phyloP scores from a whole-genome alignment of 2,329 filamentous ascomycete genomes.

The Neofusicoccum ribis region DNA sequence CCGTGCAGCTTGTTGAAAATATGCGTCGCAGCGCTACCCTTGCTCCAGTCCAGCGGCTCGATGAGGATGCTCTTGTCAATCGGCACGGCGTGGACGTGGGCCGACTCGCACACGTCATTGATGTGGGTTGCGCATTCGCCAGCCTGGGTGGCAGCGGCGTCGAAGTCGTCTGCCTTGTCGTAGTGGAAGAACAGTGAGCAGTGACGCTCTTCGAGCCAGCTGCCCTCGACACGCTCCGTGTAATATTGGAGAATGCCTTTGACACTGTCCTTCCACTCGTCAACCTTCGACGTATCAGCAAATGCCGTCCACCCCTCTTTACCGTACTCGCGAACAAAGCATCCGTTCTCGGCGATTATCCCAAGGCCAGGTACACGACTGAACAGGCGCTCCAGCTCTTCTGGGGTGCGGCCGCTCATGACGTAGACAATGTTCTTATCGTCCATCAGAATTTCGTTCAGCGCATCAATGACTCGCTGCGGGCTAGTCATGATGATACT shows the following conservation, averaged over 20 bases:
- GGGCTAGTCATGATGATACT: slow-evolving; percentile 85
- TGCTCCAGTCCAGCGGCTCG: slow-evolving; percentile 83
- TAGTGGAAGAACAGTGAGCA: slow-evolving; percentile 92
- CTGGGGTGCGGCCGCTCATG: slow-evolving; percentile 85
- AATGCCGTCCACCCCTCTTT: slow-evolving; percentile 72
- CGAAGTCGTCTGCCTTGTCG: slow-evolving; percentile 75
- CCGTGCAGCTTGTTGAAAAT: slow-evolving; percentile 59
- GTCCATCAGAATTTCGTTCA: slow-evolving; percentile 80
- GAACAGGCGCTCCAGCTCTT: slow-evolving; percentile 86
- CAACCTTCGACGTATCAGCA: slow-evolving; percentile 68
- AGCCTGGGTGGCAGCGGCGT: slow-evolving; percentile 74
- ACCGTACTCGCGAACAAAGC: slow-evolving; percentile 75
- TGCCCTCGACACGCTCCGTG: slow-evolving; percentile 82
- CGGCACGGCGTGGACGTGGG: slow-evolving; percentile 80
- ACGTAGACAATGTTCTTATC: slow-evolving; percentile 85
- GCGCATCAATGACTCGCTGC: slow-evolving; percentile 77
- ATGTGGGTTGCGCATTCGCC: slow-evolving; percentile 92
- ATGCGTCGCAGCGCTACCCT: slow-evolving; percentile 75
- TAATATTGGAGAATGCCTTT: slow-evolving; percentile 85
- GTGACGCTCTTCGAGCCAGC: slow-evolving; percentile 85
- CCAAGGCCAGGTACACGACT: slow-evolving; percentile 79
- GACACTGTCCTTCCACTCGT: slow-evolving; percentile 81
- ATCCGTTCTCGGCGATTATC: slow-evolving; percentile 92
- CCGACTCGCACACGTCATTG: slow-evolving; percentile 85
- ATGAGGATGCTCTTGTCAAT: slow-evolving; percentile 79